phyloP scores from a whole-genome alignment of 352 stramenopile species.

The Phytophthora sansomeana region DNA sequence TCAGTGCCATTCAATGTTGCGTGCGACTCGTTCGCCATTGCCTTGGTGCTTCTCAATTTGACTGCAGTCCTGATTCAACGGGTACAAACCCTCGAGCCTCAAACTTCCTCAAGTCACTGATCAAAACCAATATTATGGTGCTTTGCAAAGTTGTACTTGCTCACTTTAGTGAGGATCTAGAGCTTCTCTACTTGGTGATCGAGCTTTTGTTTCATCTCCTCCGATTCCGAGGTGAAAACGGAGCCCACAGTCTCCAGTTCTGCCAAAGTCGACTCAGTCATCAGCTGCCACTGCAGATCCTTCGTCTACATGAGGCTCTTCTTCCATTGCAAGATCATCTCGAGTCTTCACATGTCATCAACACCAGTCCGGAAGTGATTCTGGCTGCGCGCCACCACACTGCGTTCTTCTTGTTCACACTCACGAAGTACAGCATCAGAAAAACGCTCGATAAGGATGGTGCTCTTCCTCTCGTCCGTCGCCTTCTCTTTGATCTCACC shows the following conservation, averaged over 20 bases:
- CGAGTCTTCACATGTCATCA: neutral
- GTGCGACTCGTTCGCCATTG: conserved; percentile 28
- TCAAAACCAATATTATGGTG: conserved; percentile 31
- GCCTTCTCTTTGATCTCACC: conserved; percentile 19
- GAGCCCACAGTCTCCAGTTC: conserved; percentile 32
- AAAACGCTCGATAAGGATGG: conserved; percentile 28
- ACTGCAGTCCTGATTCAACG: neutral
- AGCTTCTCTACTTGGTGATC: conserved; percentile 30
- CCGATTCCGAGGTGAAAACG: conserved; percentile 7
- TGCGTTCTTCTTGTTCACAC: conserved; percentile 42
- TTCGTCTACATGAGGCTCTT: conserved; percentile 29
- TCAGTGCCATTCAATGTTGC: conserved; percentile 23
- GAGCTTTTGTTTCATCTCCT: conserved; percentile 38
- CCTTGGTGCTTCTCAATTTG: neutral
- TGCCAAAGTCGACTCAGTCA: conserved; percentile 36
- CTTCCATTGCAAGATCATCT: conserved; percentile 5
- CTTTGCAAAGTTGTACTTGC: conserved; percentile 28
- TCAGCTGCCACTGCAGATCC: conserved; percentile 33
- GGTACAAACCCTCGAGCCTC: neutral
- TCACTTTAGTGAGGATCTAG: conserved; percentile 28
- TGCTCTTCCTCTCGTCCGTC: conserved; percentile 10
- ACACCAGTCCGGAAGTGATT: neutral
- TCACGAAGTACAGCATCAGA: conserved; percentile 44
- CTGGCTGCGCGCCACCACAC: conserved; percentile 16
- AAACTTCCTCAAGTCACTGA: conserved; percentile 11